Evolutionary conservation across 2,329 filamentous ascomycete genomes (phyloP).

Genomic region (Exutisphaerella laricina): DNA sequence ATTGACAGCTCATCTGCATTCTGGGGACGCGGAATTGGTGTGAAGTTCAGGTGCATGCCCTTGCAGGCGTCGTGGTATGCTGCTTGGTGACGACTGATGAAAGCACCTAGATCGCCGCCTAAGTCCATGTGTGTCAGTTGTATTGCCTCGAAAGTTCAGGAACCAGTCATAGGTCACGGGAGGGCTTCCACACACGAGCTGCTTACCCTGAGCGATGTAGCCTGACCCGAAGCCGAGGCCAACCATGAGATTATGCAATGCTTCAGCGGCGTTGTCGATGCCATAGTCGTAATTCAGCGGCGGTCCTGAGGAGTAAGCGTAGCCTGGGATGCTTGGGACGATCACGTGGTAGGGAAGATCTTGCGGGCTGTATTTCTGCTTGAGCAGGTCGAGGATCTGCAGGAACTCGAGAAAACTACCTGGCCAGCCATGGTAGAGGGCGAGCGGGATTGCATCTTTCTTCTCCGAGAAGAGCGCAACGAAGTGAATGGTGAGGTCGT

Average conservation of each 20-base stretch:
- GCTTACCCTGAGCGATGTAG: constrained; percentile 50
- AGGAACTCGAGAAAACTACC: constrained; percentile 35
- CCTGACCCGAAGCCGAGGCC: constrained; percentile 45
- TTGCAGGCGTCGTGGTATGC: constrained; percentile 16
- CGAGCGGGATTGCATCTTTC: constrained; percentile 34
- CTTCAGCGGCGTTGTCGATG: constrained; percentile 36
- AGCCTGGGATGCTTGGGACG: constrained; percentile 50
- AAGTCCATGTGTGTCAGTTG: too few relatives aligned
- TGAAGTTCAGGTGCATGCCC: constrained; percentile 27
- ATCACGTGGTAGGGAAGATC: constrained; percentile 53
- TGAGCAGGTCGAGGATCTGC: constrained; percentile 30
- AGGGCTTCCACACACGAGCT: too few relatives aligned
- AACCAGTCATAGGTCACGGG: too few relatives aligned
- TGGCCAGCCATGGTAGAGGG: constrained; percentile 36
- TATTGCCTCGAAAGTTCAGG: too few relatives aligned
- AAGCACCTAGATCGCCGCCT: constrained; percentile 51
- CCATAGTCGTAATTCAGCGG: constrained; percentile 43
- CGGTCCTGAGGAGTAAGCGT: constrained; percentile 41
- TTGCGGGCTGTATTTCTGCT: constrained; percentile 44
- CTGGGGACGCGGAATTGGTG: constrained; percentile 21
- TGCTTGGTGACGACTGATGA: constrained; percentile 38
- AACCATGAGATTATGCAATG: constrained; percentile 48
- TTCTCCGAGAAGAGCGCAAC: constrained; percentile 50
- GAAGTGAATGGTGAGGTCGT: constrained; percentile 47
- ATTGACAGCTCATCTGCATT: constrained; percentile 22